Base-by-base conservation (phyloP, 148 eudicot species). In the Vaccinium vitisidaea region DNA sequence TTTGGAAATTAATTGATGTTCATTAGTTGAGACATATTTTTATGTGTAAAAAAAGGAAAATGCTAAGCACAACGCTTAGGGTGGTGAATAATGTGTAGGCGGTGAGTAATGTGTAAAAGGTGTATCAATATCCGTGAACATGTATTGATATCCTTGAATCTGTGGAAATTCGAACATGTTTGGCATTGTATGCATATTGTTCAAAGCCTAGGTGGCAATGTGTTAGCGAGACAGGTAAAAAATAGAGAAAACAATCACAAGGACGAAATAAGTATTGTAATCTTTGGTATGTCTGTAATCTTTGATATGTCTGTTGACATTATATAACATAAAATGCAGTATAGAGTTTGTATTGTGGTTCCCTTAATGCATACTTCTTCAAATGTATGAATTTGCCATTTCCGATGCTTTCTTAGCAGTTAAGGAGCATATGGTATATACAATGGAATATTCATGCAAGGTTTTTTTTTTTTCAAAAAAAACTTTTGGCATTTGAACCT, bases 401-500 rank as follows among this genome's bases (percentile, higher is more conserved):
- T 30, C 14, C 8, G 10, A 6, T 54, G 81, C 16, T 79, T 30
- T 15, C 6, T 53, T 27, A 18, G 36, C 36, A 52, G 9, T 39
- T 39, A 14, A 10, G 71, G 32, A 43, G 83, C 16, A 39, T 59
- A 5, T n/a, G 19, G 73, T 39, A 61, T 36, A 39, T 1, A 12
- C 8, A 36, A 58, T 7, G 5, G 63, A 18, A 16, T 36, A 79
- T 16, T 14, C 55, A 43, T 43, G 71, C 19, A 7, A 12, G 46
- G 21, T 61, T 81, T 81, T n/a, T 43, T 43, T 43, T 0, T 43
- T 5, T 5, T 0, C 0, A 43, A 43, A 3, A 39, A 39, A 25
- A 70, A 43, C 16, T 67, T 53, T 81, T 63, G 55, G 13, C 54
- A 25, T 81, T 36, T 63, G 32, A 2, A 8, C 83, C 83, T 80